Conservation (phyloP, 768 basidiomycete species). For the Suillus sp. region DNA sequence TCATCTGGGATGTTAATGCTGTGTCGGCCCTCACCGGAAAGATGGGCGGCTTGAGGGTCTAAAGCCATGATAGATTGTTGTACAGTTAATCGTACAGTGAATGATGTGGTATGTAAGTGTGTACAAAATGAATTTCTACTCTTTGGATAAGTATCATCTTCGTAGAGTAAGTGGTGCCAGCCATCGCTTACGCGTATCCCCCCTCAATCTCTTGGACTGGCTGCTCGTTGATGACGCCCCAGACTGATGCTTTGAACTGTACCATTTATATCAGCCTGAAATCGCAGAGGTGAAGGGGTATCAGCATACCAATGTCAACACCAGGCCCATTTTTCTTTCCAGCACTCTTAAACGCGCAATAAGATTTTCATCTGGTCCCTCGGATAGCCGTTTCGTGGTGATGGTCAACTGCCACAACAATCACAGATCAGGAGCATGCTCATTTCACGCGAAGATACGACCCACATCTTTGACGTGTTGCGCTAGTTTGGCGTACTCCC, state of each 20-base stretch:
- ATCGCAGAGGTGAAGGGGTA: slow-evolving; percentile 2
- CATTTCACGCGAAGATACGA: slow-evolving; percentile 3
- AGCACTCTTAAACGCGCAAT: slow-evolving; percentile 75
- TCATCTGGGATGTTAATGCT: slow-evolving; percentile 82
- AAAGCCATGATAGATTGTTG: slow-evolving; percentile 25
- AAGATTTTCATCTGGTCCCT: slow-evolving; percentile 77
- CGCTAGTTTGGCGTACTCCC: slow-evolving; percentile 91
- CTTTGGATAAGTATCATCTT: slow-evolving; percentile 1
- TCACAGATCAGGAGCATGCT: slow-evolving; percentile 3
- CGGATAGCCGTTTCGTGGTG: slow-evolving; percentile 68
- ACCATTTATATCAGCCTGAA: not conserved
- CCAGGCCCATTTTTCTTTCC: slow-evolving; percentile 94
- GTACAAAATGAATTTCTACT: not conserved
- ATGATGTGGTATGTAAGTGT: not conserved
- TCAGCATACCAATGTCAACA: slow-evolving; percentile 77
- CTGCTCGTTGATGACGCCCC: slow-evolving; percentile 89
- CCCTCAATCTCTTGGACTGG: slow-evolving; percentile 33
- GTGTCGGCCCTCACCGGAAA: slow-evolving; percentile 53
- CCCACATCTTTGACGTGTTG: slow-evolving; percentile 75
- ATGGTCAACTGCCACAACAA: slow-evolving; percentile 57
- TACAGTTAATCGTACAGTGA: slow-evolving; percentile 8
- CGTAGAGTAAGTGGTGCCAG: slow-evolving; percentile 12
- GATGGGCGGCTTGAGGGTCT: slow-evolving; percentile 51
- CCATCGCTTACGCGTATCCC: slow-evolving; percentile 22
- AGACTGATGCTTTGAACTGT: slow-evolving; percentile 95